These are phyloP conservation scores for Syncephalastrum monosporum DNA, from an alignment of 371 early-diverging fungal genomes.

Conservation along the genomic window DNA sequence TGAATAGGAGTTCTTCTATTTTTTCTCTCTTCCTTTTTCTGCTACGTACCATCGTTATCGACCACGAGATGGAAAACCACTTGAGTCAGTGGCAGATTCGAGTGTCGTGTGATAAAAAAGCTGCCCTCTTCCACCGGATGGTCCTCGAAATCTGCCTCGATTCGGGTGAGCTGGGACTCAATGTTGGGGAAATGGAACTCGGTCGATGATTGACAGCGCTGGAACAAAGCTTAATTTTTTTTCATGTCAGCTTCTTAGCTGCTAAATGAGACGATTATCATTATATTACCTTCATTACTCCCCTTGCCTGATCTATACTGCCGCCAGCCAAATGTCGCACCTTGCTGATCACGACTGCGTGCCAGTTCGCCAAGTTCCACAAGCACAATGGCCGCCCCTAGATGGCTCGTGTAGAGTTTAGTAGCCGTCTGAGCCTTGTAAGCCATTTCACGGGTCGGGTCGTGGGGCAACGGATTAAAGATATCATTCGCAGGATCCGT, in stretches of 20 bases:
- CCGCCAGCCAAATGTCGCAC: conserved; percentile 41
- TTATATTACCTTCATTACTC: conserved; percentile 59
- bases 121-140: conserved; percentile 56
- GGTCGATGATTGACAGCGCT: conserved; percentile 65
- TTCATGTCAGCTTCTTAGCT: not conserved
- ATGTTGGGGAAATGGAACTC: conserved; percentile 79
- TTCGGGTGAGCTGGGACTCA: conserved; percentile 58
- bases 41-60: conserved; percentile 44
- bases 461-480: conserved; percentile 48
- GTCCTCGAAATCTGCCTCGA: conserved; percentile 53
- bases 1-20: not conserved
- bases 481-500: conserved; percentile 49
- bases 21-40: conserved; percentile 1
- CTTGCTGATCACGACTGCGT: conserved; percentile 18
- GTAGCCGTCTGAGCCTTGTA: conserved; percentile 72
- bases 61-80: conserved; percentile 72
- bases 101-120: conserved; percentile 76
- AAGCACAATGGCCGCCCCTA: conserved; percentile 65
- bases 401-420: conserved; percentile 64
- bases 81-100: conserved; percentile 73
- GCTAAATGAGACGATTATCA: not conserved
- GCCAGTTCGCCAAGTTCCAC: conserved; percentile 54
- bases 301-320: conserved; percentile 59
- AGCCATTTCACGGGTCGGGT: conserved; percentile 56
- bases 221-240: conserved; percentile 53